Evolutionary conservation across 306 rosid genomes (phyloP).

Genomic region (Castanopsis chinensis): DNA sequence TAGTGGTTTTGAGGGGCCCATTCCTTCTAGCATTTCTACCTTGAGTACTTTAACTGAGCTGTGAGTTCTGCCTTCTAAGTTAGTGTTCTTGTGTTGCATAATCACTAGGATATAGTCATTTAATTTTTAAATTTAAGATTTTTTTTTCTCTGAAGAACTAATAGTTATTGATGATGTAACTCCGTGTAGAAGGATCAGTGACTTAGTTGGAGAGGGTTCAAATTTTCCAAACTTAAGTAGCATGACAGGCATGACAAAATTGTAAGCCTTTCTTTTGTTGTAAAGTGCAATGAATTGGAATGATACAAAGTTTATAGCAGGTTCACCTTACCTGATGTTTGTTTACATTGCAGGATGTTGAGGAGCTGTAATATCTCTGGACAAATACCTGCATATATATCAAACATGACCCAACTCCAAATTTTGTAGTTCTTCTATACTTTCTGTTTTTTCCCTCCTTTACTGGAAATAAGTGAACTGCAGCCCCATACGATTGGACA

Average conservation of each 20-base stretch:
- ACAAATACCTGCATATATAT: slow-evolving; percentile 8
- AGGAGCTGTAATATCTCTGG: slow-evolving; percentile 27
- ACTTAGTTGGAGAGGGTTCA: slow-evolving; percentile 3
- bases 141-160: background rate
- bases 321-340: background rate
- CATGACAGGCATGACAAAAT: background rate
- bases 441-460: background rate
- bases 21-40: no score
- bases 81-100: no score
- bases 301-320: background rate
- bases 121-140: no score
- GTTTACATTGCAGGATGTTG: slow-evolving; percentile 18
- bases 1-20: no score
- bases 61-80: no score
- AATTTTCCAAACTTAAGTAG: slow-evolving; percentile 12
- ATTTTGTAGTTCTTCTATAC: slow-evolving; percentile 2
- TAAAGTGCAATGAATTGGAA: background rate
- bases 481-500: no score
- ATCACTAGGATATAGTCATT: no score
- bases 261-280: slow-evolving; percentile 9
- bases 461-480: no score
- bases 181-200: no score
- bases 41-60: no score
- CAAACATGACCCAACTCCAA: background rate
- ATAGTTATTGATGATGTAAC: no score